Conservation (phyloP, 345 rosid genomes). For the Corchorus olitorius region DNA sequence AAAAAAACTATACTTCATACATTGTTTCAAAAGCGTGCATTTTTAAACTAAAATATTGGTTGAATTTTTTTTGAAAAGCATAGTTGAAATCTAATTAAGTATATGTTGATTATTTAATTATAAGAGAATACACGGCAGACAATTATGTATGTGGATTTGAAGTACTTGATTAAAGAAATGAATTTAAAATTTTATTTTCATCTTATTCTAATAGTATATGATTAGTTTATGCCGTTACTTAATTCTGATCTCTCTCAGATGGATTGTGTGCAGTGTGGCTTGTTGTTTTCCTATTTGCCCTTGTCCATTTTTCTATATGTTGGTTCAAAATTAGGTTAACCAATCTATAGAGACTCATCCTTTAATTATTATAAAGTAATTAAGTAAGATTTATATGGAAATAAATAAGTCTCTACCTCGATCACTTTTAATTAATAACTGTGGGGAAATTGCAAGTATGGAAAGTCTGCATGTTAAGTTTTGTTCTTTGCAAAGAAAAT, state of each 20-base stretch:
- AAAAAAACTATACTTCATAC: neutral
- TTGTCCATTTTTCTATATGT: neutral
- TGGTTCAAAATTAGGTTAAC: slow-evolving; percentile 27
- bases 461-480: too few relatives aligned
- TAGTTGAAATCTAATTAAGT: neutral
- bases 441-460: too few relatives aligned
- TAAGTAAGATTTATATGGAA: too few relatives aligned
- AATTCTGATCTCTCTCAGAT: neutral
- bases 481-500: too few relatives aligned
- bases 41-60: neutral
- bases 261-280: neutral
- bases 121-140: neutral
- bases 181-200: neutral
- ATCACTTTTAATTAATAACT: too few relatives aligned
- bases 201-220: neutral
- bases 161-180: neutral
- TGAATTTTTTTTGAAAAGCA: neutral
- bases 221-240: neutral
- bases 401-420: too few relatives aligned
- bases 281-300: neutral
- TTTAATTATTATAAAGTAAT: neutral
- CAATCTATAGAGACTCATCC: neutral
- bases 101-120: neutral
- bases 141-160: neutral
- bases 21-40: neutral